Percentiles rank a stretch among this genome's conserved stretches.
phyloP scores from a whole-genome alignment of 768 basidiomycete genomes.

The Suillus cothurnatus region DNA sequence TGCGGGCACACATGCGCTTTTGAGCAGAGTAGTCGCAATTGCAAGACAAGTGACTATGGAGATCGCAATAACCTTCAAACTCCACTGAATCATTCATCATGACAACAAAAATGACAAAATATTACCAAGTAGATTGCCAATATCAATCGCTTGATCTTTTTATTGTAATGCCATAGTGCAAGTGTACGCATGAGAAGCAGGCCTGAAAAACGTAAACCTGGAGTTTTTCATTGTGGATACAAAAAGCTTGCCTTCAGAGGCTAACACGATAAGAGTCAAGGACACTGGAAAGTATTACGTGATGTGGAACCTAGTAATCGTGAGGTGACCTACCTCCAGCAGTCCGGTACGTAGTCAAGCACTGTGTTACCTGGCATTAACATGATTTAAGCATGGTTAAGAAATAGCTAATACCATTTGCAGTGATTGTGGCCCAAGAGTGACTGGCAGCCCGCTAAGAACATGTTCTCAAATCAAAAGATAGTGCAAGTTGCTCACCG shows the following conservation, averaged over 20 bases:
- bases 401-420: constrained; percentile 1
- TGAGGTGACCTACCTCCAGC: constrained; percentile 9
- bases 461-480: no score
- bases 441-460: background rate
- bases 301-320: background rate
- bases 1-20: constrained; percentile 7
- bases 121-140: constrained; percentile 11
- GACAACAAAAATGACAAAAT: background rate
- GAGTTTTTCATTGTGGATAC: background rate
- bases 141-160: background rate
- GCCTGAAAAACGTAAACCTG: background rate
- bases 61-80: constrained; percentile 6
- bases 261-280: constrained; percentile 10
- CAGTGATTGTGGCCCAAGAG: background rate
- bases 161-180: constrained; percentile 9
- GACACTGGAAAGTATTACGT: constrained; percentile 1
- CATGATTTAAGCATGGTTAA: no score
- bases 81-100: background rate
- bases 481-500: constrained; percentile 3
- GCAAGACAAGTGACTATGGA: constrained; percentile 7
- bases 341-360: constrained; percentile 11
- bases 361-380: background rate
- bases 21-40: background rate
- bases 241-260: constrained; percentile 8
- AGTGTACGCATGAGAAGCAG: constrained; percentile 15